phyloP scores from a whole-genome alignment of 345 rosid species.

The Camelina hispida region DNA sequence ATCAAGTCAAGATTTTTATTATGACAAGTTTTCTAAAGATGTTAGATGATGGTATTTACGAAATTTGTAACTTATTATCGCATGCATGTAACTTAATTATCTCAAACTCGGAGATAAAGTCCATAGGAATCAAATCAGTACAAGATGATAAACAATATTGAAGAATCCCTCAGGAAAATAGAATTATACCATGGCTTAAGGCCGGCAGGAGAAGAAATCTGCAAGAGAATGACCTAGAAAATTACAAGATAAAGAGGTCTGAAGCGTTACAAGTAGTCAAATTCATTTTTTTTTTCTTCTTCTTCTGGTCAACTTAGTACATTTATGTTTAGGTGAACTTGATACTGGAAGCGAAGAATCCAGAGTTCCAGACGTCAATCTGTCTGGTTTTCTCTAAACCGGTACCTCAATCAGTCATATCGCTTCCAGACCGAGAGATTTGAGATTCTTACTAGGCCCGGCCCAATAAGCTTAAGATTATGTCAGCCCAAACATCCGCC shows the following conservation, averaged over 20 bases:
- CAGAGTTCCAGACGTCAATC: too few species aligned
- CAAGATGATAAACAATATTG: not conserved
- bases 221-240: not conserved
- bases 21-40: too few species aligned
- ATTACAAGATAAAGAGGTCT: not conserved
- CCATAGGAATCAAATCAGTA: not conserved
- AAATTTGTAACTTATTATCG: not conserved
- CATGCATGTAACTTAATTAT: slow-evolving; percentile 5
- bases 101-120: not conserved
- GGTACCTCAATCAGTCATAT: too few species aligned
- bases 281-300: not conserved
- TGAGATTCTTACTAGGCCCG: too few species aligned
- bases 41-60: too few species aligned
- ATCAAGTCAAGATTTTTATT: too few species aligned
- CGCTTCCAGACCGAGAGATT: too few species aligned
- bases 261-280: slow-evolving; percentile 8
- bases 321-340: too few species aligned
- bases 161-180: slow-evolving; percentile 3
- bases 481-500: too few species aligned
- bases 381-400: too few species aligned
- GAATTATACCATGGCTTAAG: slow-evolving; percentile 30
- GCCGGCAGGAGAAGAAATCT: slow-evolving; percentile 9
- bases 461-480: too few species aligned
- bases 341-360: too few species aligned
- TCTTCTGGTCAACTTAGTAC: not conserved